A percentile compares a stretch with the other conserved stretches of the same genome.
Evolutionary conservation across 495 filamentous ascomycete species (phyloP).

Genomic region (Penicillium parvum): DNA sequence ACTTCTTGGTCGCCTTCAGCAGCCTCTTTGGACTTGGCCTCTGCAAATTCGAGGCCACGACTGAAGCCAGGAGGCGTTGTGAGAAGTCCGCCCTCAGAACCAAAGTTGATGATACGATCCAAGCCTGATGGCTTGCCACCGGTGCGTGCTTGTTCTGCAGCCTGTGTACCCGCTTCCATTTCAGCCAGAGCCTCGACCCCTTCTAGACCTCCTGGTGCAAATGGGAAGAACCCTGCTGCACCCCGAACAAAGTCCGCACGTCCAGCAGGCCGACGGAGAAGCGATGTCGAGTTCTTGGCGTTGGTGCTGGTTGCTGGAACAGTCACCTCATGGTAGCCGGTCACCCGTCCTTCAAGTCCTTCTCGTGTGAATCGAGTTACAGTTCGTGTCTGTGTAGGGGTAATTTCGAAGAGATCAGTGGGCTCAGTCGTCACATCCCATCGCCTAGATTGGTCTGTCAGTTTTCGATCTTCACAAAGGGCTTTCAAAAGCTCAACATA

Average conservation of each 20-base stretch:
- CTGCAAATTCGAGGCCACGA: constrained; percentile 70
- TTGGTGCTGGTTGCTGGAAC: constrained; percentile 85
- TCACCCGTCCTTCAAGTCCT: constrained; percentile 88
- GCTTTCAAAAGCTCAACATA: constrained; percentile 24
- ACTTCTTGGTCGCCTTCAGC: constrained; percentile 63
- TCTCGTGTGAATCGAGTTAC: constrained; percentile 89
- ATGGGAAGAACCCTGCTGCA: constrained; percentile 91
- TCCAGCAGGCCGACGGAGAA: constrained; percentile 80
- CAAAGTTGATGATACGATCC: constrained; percentile 77
- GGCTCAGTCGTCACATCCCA: constrained; percentile 80
- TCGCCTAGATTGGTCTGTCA: constrained; percentile 46
- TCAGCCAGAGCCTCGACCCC: constrained; percentile 76
- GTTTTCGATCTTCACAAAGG: constrained; percentile 4
- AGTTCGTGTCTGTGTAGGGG: constrained; percentile 87
- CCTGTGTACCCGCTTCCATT: constrained; percentile 59
- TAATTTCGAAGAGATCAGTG: constrained; percentile 74
- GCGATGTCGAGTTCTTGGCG: constrained; percentile 93
- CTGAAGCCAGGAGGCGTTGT: constrained; percentile 78
- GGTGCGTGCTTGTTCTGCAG: constrained; percentile 42
- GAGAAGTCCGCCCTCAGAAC: constrained; percentile 71
- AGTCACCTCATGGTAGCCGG: constrained; percentile 91
- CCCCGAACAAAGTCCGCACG: constrained; percentile 93
- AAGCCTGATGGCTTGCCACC: constrained; percentile 44
- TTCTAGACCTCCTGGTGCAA: constrained; percentile 88
- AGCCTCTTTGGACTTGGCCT: constrained; percentile 53